phyloP scores from a whole-genome alignment of 2,329 filamentous ascomycete genomes.

The Trichoderma sp. region DNA sequence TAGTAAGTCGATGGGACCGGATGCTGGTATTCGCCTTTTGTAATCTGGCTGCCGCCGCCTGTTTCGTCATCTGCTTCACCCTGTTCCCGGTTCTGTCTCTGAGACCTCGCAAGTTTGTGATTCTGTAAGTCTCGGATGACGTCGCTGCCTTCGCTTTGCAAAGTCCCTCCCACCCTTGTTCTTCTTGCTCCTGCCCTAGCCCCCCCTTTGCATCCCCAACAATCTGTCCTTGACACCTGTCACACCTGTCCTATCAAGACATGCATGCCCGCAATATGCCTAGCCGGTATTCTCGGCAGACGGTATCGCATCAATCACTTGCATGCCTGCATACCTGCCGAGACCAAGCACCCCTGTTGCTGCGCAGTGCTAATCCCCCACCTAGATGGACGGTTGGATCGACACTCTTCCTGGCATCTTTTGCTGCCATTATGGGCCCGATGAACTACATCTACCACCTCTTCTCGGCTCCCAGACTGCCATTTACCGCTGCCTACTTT shows the following conservation, averaged over 20 bases:
- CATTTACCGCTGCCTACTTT: slow-evolving; percentile 94
- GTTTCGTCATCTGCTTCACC: slow-evolving; percentile 91
- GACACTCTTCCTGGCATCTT: slow-evolving; percentile 84
- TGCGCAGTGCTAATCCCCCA: slow-evolving; percentile 35
- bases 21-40: slow-evolving; percentile 89
- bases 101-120: slow-evolving; percentile 90
- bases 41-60: slow-evolving; percentile 84
- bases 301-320: slow-evolving; percentile 16
- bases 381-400: slow-evolving; percentile 93
- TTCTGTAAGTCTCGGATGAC: slow-evolving; percentile 72
- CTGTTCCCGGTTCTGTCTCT: slow-evolving; percentile 82
- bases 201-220: slow-evolving; percentile 15
- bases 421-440: slow-evolving; percentile 92
- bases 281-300: slow-evolving; percentile 21
- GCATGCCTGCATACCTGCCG: slow-evolving; percentile 24
- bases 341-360: slow-evolving; percentile 10
- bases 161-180: slow-evolving; percentile 18
- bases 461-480: slow-evolving; percentile 78
- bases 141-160: slow-evolving; percentile 25
- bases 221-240: slow-evolving; percentile 12
- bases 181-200: not conserved
- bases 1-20: slow-evolving; percentile 97
- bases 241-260: slow-evolving; percentile 16
- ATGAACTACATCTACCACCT: slow-evolving; percentile 81
- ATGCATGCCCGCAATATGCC: slow-evolving; percentile 26